These are phyloP conservation scores for Salix arbutifolia DNA, from an alignment of 345 rosid species.

Conservation along the genomic window DNA sequence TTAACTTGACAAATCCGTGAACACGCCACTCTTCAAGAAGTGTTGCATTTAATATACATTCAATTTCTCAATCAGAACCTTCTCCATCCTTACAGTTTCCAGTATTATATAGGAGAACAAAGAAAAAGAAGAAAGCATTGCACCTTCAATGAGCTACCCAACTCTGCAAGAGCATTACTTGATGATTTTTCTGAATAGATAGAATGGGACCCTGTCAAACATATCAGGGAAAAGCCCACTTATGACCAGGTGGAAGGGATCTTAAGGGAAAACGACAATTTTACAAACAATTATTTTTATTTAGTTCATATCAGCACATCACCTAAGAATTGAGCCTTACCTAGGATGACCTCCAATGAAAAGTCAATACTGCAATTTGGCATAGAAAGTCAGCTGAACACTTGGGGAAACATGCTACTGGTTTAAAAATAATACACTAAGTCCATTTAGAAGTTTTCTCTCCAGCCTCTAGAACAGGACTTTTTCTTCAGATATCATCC, in stretches of 20 bases:
- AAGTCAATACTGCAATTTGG: background rate
- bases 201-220: constrained; percentile 45
- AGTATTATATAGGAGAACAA: background rate
- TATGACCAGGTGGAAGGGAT: constrained; percentile 3
- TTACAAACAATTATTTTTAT: background rate
- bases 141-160: constrained; percentile 66
- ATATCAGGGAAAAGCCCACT: constrained; percentile 14
- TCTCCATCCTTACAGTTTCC: background rate
- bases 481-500: too few relatives aligned
- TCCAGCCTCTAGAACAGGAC: too few relatives aligned
- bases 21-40: background rate
- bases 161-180: constrained; percentile 39
- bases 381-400: background rate
- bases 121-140: background rate
- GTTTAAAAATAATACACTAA: background rate
- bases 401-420: background rate
- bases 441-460: background rate
- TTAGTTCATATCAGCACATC: background rate
- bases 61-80: background rate
- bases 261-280: constrained; percentile 8
- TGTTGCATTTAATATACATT: background rate
- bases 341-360: background rate
- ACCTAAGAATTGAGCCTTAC: background rate
- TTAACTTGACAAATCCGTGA: background rate
- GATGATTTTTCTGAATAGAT: constrained; percentile 28